A percentile compares a stretch with the other conserved stretches of the same genome.
Evolutionary conservation across 306 rosid genomes (phyloP).

Genomic region (Acacia crassicarpa): DNA sequence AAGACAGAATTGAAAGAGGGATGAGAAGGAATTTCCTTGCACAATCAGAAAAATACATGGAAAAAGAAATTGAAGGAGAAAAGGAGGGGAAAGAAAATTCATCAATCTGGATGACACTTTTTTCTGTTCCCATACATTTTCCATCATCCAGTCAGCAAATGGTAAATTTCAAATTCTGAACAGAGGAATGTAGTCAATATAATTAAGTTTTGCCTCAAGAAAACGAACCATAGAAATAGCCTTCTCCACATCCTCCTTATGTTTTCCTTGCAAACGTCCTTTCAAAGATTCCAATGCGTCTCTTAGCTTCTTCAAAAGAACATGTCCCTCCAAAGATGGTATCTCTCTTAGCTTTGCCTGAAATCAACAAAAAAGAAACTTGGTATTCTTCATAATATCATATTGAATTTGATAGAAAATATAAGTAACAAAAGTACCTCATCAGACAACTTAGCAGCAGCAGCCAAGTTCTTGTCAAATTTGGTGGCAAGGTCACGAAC

Average conservation of each 20-base stretch:
- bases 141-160: background rate
- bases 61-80: background rate
- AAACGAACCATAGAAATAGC: slow-evolving; percentile 93
- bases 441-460: slow-evolving; percentile 91
- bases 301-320: slow-evolving; percentile 89
- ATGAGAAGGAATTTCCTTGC: background rate
- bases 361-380: slow-evolving; percentile 31
- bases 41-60: slow-evolving; percentile 12
- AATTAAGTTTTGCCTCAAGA: background rate
- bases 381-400: background rate
- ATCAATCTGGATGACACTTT: background rate
- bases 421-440: slow-evolving; percentile 56
- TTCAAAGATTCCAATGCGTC: slow-evolving; percentile 87
- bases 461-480: slow-evolving; percentile 92
- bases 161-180: slow-evolving; percentile 24
- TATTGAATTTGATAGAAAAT: slow-evolving; percentile 9
- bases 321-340: slow-evolving; percentile 97
- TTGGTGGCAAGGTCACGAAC: slow-evolving; percentile 97
- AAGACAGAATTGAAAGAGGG: slow-evolving; percentile 12
- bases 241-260: slow-evolving; percentile 94
- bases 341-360: slow-evolving; percentile 91
- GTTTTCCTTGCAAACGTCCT: slow-evolving; percentile 71
- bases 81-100: background rate
- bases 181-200: slow-evolving; percentile 6
- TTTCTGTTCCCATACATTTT: background rate